Evolutionary conservation across 495 filamentous ascomycete species (phyloP).

Genomic region (Oidiodendron maius): DNA sequence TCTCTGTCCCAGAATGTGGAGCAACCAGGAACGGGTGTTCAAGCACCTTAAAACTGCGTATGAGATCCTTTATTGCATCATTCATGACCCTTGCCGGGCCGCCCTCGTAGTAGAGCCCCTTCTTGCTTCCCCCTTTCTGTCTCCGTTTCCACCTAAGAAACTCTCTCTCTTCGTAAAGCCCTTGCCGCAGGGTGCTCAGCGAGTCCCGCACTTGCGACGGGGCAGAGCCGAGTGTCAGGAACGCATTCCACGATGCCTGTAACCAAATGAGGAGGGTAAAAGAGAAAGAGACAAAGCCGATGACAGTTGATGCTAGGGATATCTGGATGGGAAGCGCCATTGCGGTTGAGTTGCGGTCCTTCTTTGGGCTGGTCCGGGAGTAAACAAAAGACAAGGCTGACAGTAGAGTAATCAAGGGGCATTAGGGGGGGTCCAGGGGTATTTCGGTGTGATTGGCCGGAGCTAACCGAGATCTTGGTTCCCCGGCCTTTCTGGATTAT

Average conservation of each 20-base stretch:
- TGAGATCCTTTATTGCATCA: slow-evolving; percentile 21
- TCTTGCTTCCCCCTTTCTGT: not conserved
- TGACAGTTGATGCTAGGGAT: slow-evolving; percentile 11
- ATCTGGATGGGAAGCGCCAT: slow-evolving; percentile 17
- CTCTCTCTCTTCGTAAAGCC: slow-evolving; percentile 19
- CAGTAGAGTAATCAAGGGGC: not conserved
- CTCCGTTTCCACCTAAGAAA: slow-evolving; percentile 16
- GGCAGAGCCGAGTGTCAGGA: slow-evolving; percentile 14
- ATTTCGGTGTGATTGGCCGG: slow-evolving; percentile 3
- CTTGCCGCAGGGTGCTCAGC: slow-evolving; percentile 15
- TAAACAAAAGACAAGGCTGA: slow-evolving; percentile 10
- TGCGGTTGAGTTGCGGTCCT: not conserved
- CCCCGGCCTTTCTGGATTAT: not conserved
- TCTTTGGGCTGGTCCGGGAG: not conserved
- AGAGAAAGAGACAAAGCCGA: slow-evolving; percentile 21
- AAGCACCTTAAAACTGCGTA: slow-evolving; percentile 17
- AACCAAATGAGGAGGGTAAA: slow-evolving; percentile 19
- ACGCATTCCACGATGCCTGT: slow-evolving; percentile 16
- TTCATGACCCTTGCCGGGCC: slow-evolving; percentile 17
- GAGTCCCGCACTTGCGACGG: slow-evolving; percentile 15
- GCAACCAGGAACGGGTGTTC: slow-evolving; percentile 15
- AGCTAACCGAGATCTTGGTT: slow-evolving; percentile 6
- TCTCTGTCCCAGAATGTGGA: slow-evolving; percentile 14
- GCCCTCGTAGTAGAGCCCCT: slow-evolving; percentile 10
- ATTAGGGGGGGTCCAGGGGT: not conserved